phyloP scores from a whole-genome alignment of 2,329 filamentous ascomycete species.

The Sarocladiaceae sp. region DNA sequence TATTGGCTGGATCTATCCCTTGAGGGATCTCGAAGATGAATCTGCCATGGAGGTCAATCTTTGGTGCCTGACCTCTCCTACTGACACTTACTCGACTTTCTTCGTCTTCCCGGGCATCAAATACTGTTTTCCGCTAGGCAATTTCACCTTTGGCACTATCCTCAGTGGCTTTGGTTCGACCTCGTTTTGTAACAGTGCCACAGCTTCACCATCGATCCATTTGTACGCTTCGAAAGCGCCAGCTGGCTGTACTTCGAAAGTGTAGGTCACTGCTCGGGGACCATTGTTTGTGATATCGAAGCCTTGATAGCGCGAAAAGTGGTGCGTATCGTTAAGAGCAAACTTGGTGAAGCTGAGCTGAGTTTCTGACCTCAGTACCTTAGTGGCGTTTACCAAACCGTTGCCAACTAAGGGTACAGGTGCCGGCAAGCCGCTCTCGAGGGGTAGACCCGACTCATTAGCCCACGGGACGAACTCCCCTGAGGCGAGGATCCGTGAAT shows the following conservation, averaged over 20 bases:
- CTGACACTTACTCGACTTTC: slow-evolving; percentile 5
- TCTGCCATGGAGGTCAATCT: background rate
- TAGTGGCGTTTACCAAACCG: slow-evolving; percentile 34
- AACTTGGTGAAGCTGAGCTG: slow-evolving; percentile 30
- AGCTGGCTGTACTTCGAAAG: slow-evolving; percentile 20
- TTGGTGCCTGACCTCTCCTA: background rate
- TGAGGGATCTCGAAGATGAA: slow-evolving; percentile 9
- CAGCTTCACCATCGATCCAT: slow-evolving; percentile 3
- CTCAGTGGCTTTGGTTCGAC: background rate
- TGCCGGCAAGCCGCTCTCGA: slow-evolving; percentile 18
- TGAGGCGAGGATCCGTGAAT: slow-evolving; percentile 14
- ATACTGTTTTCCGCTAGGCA: slow-evolving; percentile 6
- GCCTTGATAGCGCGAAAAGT: slow-evolving; percentile 21
- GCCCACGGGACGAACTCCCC: slow-evolving; percentile 21
- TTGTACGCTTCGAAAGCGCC: slow-evolving; percentile 29
- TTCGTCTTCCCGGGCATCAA: slow-evolving; percentile 16
- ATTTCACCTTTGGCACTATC: slow-evolving; percentile 9
- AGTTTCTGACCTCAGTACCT: slow-evolving; percentile 29
- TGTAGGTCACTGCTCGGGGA: slow-evolving; percentile 27
- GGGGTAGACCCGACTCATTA: background rate
- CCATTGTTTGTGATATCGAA: slow-evolving; percentile 32
- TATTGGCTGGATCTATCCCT: slow-evolving; percentile 5
- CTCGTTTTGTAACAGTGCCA: background rate
- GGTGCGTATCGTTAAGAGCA: slow-evolving; percentile 36
- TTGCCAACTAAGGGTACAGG: slow-evolving; percentile 34